Conservation (phyloP, 2,329 filamentous ascomycete species). For the Penicillium sp. region DNA sequence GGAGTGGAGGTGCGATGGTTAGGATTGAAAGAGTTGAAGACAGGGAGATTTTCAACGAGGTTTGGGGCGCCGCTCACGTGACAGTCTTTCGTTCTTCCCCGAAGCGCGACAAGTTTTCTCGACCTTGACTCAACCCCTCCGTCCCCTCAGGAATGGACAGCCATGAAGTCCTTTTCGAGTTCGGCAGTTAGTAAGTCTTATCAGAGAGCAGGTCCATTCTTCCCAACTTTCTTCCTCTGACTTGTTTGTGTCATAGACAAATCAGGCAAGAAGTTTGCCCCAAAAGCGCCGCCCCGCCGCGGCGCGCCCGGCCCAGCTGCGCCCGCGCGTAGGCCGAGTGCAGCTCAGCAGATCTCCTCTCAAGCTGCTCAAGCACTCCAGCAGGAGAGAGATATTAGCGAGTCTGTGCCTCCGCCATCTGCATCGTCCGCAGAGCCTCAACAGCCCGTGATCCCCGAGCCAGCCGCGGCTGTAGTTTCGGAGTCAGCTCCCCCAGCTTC, state of each 20-base stretch:
- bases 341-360: constrained; percentile 35
- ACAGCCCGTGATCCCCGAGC: constrained; percentile 4
- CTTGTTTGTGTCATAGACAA: constrained; percentile 46
- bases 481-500: constrained; percentile 27
- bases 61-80: constrained; percentile 43
- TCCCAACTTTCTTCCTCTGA: constrained; percentile 8
- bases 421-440: constrained; percentile 4
- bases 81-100: constrained; percentile 33
- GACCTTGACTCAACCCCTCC: constrained; percentile 12
- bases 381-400: constrained; percentile 5
- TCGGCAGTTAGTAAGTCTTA: constrained; percentile 53
- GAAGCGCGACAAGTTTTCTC: constrained; percentile 23
- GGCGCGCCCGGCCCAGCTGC: constrained; percentile 44
- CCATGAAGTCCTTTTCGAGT: constrained; percentile 55
- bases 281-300: constrained; percentile 65
- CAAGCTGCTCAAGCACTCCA: constrained; percentile 13
- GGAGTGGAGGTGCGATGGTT: constrained; percentile 25
- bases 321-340: constrained; percentile 43
- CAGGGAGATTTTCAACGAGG: constrained; percentile 47
- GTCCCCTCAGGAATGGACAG: constrained; percentile 25
- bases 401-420: constrained; percentile 1
- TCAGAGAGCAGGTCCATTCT: no score
- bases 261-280: constrained; percentile 77
- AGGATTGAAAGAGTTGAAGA: constrained; percentile 33
- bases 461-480: constrained; percentile 7